A percentile compares a stretch with the other conserved stretches of the same genome.
Conservation (phyloP, 2,329 filamentous ascomycete species). For the Paecilomyces formosus region DNA sequence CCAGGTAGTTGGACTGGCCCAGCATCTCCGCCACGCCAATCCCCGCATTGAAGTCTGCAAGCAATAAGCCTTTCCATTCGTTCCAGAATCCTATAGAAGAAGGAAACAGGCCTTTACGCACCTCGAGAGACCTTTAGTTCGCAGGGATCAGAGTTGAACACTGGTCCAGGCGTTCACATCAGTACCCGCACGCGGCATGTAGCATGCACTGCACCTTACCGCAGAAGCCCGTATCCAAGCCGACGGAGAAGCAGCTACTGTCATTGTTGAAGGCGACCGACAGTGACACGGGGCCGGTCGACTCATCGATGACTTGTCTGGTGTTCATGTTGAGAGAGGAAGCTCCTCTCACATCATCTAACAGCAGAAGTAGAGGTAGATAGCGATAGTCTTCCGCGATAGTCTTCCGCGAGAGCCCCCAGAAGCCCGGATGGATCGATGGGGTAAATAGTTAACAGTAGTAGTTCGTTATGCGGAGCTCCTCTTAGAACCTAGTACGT, state of each 20-base stretch:
- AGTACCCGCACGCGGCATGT: conserved; percentile 1
- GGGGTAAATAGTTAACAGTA: neutral
- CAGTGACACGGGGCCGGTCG: conserved; percentile 65
- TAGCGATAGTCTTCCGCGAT: neutral
- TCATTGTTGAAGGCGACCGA: conserved; percentile 82
- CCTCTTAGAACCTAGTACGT: no score
- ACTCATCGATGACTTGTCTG: conserved; percentile 72
- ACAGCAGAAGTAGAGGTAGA: no score
- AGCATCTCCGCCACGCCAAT: conserved; percentile 82
- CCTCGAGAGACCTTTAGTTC: conserved; percentile 58
- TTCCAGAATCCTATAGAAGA: neutral
- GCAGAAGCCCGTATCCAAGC: conserved; percentile 77
- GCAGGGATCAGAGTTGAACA: conserved; percentile 66
- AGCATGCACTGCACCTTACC: conserved; percentile 46
- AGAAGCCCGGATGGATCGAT: neutral
- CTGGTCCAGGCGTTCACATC: conserved; percentile 35
- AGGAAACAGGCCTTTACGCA: conserved; percentile 19
- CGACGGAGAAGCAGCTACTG: conserved; percentile 77
- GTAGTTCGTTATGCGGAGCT: neutral
- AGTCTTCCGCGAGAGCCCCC: neutral
- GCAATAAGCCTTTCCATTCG: neutral
- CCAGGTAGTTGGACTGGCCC: conserved; percentile 77
- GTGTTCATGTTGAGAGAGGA: conserved; percentile 65
- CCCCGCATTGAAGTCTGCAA: conserved; percentile 67
- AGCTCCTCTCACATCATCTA: neutral